Conservation (phyloP, 169 alveolate species). For the Eimeria tenella region DNA sequence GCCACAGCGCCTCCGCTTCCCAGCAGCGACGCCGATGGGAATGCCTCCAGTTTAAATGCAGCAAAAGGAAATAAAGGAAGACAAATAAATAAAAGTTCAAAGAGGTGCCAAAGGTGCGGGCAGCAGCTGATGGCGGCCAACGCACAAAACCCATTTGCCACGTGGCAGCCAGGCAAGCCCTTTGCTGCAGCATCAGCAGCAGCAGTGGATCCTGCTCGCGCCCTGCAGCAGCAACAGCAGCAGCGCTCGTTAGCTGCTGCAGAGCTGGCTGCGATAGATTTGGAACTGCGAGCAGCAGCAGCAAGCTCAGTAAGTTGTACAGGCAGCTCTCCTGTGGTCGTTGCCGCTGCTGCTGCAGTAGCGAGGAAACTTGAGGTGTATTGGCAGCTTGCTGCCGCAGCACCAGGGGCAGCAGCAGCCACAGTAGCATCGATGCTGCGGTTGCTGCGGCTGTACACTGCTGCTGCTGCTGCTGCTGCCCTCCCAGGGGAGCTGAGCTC, state of each 20-base stretch:
- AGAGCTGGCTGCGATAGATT: slow-evolving; percentile 31
- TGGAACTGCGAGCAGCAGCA: slow-evolving; percentile 28
- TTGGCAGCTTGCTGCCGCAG: slow-evolving; percentile 30
- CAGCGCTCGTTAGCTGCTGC: slow-evolving; percentile 4
- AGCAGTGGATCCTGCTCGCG: not conserved
- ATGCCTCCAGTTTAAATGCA: not conserved
- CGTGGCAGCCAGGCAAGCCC: slow-evolving; percentile 47
- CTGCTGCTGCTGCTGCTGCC: slow-evolving; percentile 59
- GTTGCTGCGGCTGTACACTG: slow-evolving; percentile 21
- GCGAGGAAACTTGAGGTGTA: not conserved
- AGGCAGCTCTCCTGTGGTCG: slow-evolving; percentile 12
- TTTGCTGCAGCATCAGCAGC: not conserved
- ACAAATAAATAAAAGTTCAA: too few species aligned
- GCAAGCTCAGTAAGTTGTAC: not conserved
- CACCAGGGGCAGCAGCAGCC: slow-evolving; percentile 15
- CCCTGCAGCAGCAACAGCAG: slow-evolving; percentile 11
- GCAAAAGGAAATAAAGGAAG: too few species aligned
- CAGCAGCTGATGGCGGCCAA: not conserved
- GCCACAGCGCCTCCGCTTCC: too few species aligned
- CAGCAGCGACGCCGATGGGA: not conserved
- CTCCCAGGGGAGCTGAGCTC: not conserved
- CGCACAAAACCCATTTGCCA: not conserved
- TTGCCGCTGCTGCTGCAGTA: not conserved
- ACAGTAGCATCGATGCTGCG: slow-evolving; percentile 21
- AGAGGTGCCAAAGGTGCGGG: not conserved